Conservation (phyloP, 805 yeast species). For the Diddensiella transvaalensis region DNA sequence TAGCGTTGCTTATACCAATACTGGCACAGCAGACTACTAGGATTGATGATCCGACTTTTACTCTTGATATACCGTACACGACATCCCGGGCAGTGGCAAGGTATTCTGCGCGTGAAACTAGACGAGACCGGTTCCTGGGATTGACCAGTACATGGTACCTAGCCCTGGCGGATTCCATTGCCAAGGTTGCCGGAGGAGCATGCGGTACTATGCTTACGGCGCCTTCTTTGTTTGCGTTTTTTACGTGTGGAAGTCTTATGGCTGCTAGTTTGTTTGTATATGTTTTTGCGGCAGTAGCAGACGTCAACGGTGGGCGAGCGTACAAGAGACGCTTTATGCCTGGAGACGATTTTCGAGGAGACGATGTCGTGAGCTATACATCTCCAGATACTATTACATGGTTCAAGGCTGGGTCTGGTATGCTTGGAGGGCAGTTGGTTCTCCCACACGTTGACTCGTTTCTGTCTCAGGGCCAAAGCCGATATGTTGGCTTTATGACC, state of each 20-base stretch:
- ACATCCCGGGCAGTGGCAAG: background rate
- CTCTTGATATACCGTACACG: background rate
- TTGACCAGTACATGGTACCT: background rate
- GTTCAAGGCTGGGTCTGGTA: background rate
- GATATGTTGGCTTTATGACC: slow-evolving; percentile 3
- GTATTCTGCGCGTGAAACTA: background rate
- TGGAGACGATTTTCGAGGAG: background rate
- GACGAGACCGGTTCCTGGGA: background rate
- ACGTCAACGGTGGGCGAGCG: background rate
- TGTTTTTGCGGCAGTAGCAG: background rate
- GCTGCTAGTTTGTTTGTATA: slow-evolving; percentile 1
- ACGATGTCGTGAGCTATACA: background rate
- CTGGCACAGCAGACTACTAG: background rate
- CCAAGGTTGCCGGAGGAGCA: slow-evolving; percentile 2
- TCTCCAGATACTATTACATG: background rate
- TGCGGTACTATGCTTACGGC: slow-evolving; percentile 1
- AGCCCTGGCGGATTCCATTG: slow-evolving; percentile 2
- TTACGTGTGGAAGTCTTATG: background rate
- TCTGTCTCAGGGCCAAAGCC: background rate
- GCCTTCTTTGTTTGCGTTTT: background rate
- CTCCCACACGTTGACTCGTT: background rate
- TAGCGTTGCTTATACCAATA: background rate
- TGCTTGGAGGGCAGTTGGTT: background rate
- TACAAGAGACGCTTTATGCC: slow-evolving; percentile 1
- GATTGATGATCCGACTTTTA: background rate